phyloP scores from a whole-genome alignment of 306 rosid species.

The Ochetophila trinervis region DNA sequence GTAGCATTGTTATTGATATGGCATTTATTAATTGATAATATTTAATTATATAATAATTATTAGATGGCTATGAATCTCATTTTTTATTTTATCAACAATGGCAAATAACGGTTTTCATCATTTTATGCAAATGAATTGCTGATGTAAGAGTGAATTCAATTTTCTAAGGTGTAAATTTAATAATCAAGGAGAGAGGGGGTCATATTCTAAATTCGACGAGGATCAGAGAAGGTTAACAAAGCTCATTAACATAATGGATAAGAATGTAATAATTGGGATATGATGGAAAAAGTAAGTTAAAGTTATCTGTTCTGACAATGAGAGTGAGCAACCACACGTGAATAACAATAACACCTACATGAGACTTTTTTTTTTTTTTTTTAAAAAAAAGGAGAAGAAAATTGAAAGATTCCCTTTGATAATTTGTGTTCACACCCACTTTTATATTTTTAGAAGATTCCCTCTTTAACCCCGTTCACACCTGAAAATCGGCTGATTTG shows the following conservation, averaged over 20 bases:
- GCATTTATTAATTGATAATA: too few relatives aligned
- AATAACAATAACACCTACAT: slow-evolving; percentile 12
- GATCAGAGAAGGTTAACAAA: background rate
- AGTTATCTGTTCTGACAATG: background rate
- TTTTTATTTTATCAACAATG: too few relatives aligned
- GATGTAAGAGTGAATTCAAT: too few relatives aligned
- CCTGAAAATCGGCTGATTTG: background rate
- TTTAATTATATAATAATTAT: too few relatives aligned
- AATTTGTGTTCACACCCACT: slow-evolving; percentile 54
- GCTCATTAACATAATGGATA: background rate
- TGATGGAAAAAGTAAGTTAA: background rate
- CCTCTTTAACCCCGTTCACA: slow-evolving; percentile 34
- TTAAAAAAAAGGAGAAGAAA: too few relatives aligned
- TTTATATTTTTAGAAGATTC: slow-evolving; percentile 16
- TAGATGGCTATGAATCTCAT: too few relatives aligned
- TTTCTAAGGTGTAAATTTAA: too few relatives aligned
- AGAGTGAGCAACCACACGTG: slow-evolving; percentile 27
- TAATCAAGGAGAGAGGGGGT: too few relatives aligned
- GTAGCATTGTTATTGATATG: too few relatives aligned
- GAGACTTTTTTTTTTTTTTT: too few relatives aligned
- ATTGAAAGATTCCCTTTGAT: slow-evolving; percentile 33
- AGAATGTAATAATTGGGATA: slow-evolving; percentile 19
- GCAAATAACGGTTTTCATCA: too few relatives aligned
- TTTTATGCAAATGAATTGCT: too few relatives aligned
- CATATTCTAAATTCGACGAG: background rate